These are phyloP conservation scores for Clonostachys sp. DNA, from an alignment of 2,329 filamentous ascomycete genomes.

Conservation along the genomic window DNA sequence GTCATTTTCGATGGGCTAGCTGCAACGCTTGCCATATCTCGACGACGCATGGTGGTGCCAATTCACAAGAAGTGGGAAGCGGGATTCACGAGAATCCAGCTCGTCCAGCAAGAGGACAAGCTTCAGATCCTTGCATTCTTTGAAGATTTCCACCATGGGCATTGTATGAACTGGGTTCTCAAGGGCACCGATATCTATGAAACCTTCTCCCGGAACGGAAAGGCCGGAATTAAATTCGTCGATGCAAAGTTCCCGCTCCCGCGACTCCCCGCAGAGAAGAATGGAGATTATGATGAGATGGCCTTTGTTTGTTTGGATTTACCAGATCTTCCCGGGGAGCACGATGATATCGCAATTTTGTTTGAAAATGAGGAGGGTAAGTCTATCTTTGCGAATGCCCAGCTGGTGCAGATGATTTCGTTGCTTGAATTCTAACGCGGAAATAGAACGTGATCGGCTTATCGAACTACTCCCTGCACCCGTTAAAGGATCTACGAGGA, in stretches of 20 bases:
- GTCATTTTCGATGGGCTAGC: constrained; percentile 73
- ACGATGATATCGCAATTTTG: constrained; percentile 82
- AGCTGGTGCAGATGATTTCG: neutral
- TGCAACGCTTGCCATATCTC: constrained; percentile 72
- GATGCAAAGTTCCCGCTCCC: constrained; percentile 90
- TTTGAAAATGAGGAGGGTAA: constrained; percentile 77
- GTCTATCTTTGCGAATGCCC: constrained; percentile 21
- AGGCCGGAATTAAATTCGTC: constrained; percentile 71
- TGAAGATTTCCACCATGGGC: constrained; percentile 79
- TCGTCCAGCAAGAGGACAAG: constrained; percentile 68
- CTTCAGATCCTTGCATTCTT: constrained; percentile 83
- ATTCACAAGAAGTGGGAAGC: constrained; percentile 96
- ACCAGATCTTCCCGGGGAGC: constrained; percentile 84
- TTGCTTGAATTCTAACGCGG: constrained; percentile 11
- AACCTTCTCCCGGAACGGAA: constrained; percentile 56
- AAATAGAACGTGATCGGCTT: constrained; percentile 49
- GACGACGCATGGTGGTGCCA: constrained; percentile 82
- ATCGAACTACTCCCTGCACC: constrained; percentile 49
- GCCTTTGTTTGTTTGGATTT: constrained; percentile 82
- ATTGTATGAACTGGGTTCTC: constrained; percentile 84
- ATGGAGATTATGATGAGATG: constrained; percentile 51
- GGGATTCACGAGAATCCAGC: constrained; percentile 71
- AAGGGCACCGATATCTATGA: constrained; percentile 84
- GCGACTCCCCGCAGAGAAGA: constrained; percentile 47
- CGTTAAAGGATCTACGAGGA: constrained; percentile 36